phyloP scores from a whole-genome alignment of 495 filamentous ascomycete genomes.

The Lineolata rhizophorae region DNA sequence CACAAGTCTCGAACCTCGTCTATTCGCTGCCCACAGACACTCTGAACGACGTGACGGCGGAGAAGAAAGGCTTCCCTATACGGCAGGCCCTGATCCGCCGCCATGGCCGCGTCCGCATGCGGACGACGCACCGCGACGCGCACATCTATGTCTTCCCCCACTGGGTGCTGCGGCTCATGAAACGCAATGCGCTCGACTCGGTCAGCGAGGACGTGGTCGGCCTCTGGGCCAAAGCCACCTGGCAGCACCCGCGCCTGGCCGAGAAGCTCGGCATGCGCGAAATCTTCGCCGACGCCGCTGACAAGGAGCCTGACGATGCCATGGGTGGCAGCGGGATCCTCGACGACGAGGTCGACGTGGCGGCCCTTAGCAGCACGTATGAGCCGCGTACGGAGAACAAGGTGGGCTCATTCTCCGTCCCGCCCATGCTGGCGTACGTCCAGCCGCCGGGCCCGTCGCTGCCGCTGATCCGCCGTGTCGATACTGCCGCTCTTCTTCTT shows the following conservation, averaged over 20 bases:
- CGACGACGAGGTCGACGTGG: conserved; percentile 41
- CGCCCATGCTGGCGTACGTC: conserved; percentile 60
- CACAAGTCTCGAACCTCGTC: conserved; percentile 42
- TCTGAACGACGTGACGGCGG: conserved; percentile 53
- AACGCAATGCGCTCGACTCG: conserved; percentile 53
- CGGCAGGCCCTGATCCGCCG: conserved; percentile 48
- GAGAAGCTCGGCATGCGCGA: conserved; percentile 53
- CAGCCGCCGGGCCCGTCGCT: conserved; percentile 26
- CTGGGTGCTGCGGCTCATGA: conserved; percentile 73
- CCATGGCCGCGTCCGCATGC: conserved; percentile 52
- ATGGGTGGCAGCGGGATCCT: conserved; percentile 11
- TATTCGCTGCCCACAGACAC: conserved; percentile 65
- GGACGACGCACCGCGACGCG: conserved; percentile 63
- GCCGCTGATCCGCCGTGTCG: conserved; percentile 63
- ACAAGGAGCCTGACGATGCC: conserved; percentile 18
- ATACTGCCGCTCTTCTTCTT: conserved; percentile 62
- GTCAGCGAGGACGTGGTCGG: conserved; percentile 83
- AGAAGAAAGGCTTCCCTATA: conserved; percentile 45
- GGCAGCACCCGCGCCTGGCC: conserved; percentile 63
- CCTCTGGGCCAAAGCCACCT: conserved; percentile 84
- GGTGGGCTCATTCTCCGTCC: conserved; percentile 21
- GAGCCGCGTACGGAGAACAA: conserved; percentile 10
- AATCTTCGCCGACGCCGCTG: conserved; percentile 27
- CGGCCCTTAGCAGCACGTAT: conserved; percentile 33
- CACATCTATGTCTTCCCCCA: conserved; percentile 84